These are phyloP conservation scores for Exophiala alcalophila DNA, from an alignment of 2,329 filamentous ascomycete species.

Conservation along the genomic window DNA sequence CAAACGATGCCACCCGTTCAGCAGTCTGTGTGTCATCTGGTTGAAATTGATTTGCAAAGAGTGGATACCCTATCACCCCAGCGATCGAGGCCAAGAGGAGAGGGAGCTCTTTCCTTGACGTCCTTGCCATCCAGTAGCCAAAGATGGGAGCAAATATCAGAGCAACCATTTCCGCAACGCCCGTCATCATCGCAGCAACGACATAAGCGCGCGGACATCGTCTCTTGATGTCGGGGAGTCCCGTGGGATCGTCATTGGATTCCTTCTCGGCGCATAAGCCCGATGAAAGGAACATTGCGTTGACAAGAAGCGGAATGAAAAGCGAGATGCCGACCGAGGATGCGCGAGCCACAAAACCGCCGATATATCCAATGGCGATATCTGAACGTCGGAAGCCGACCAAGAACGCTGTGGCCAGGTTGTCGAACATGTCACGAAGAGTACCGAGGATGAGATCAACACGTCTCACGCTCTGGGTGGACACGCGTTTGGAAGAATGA, in stretches of 20 bases:
- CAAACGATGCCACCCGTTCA: slow-evolving; percentile 66
- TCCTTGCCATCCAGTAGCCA: slow-evolving; percentile 74
- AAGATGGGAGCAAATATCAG: slow-evolving; percentile 82
- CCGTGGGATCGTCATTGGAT: slow-evolving; percentile 32
- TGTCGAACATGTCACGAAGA: slow-evolving; percentile 14
- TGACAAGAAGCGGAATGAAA: slow-evolving; percentile 90
- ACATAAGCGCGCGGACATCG: slow-evolving; percentile 85
- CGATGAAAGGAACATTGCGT: slow-evolving; percentile 79
- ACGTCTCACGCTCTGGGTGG: not conserved
- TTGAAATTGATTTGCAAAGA: slow-evolving; percentile 72
- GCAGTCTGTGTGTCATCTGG: slow-evolving; percentile 71
- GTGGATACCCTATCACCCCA: slow-evolving; percentile 73
- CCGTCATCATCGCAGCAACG: slow-evolving; percentile 80
- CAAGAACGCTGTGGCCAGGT: slow-evolving; percentile 55
- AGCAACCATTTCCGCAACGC: slow-evolving; percentile 81
- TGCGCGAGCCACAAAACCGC: slow-evolving; percentile 89
- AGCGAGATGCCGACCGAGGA: slow-evolving; percentile 93
- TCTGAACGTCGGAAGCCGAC: slow-evolving; percentile 72
- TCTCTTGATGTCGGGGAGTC: slow-evolving; percentile 66
- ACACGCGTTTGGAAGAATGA: slow-evolving; percentile 48
- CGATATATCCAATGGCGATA: slow-evolving; percentile 84
- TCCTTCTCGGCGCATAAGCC: slow-evolving; percentile 67
- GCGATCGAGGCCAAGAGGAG: slow-evolving; percentile 68
- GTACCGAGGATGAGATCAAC: not conserved
- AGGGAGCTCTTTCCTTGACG: slow-evolving; percentile 66